These are phyloP conservation scores for Penicillium paxilli DNA, from an alignment of 495 filamentous ascomycete genomes.

Conservation along the genomic window DNA sequence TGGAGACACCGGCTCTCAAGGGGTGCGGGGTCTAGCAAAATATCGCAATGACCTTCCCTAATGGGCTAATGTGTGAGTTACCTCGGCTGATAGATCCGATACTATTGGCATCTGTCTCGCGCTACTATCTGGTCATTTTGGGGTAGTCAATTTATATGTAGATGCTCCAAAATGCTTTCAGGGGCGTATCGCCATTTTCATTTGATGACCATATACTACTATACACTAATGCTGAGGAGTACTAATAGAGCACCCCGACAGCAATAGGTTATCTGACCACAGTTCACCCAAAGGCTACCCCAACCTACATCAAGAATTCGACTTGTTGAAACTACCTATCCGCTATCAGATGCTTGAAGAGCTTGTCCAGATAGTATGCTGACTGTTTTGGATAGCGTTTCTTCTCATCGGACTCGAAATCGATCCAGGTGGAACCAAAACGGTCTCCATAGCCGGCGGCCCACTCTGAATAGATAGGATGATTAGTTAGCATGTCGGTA, in stretches of 20 bases:
- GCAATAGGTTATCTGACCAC: too few relatives aligned
- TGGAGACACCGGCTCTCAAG: too few relatives aligned
- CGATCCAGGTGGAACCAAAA: constrained; percentile 46
- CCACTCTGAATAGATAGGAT: constrained; percentile 39
- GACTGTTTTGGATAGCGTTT: constrained; percentile 47
- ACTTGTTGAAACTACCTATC: constrained; percentile 5
- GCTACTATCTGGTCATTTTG: background rate
- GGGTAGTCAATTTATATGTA: background rate
- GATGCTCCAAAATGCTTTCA: too few relatives aligned
- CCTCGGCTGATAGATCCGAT: constrained; percentile 2
- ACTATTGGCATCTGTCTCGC: background rate
- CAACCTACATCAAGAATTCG: background rate
- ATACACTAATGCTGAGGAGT: too few relatives aligned
- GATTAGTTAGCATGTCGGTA: constrained; percentile 13
- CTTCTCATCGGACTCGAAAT: constrained; percentile 47
- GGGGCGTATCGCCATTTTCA: too few relatives aligned
- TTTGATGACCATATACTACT: too few relatives aligned
- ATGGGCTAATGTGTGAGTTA: constrained; percentile 3
- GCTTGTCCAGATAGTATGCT: constrained; percentile 40
- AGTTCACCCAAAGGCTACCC: too few relatives aligned
- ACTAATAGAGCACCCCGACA: too few relatives aligned
- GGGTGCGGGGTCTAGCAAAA: constrained; percentile 20
- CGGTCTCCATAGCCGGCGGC: constrained; percentile 48
- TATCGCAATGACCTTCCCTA: constrained; percentile 19
- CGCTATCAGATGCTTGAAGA: constrained; percentile 41